Conservation (phyloP, 371 early-diverging fungal species). For the Mucor plumbeus region DNA sequence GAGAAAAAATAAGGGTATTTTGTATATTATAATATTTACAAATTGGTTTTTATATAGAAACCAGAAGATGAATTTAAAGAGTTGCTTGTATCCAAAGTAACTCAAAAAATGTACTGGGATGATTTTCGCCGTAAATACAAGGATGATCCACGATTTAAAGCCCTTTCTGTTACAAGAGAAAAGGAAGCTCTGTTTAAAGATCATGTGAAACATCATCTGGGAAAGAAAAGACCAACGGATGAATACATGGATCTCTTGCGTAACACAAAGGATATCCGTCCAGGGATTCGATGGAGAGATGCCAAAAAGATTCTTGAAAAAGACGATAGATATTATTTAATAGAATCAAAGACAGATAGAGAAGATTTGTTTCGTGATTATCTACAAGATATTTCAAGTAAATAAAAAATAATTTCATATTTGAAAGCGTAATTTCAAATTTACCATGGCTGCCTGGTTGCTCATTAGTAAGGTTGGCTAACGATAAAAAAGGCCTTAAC, state of each 20-base stretch:
- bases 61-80: slow-evolving; percentile 58
- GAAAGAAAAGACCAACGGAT: slow-evolving; percentile 39
- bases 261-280: slow-evolving; percentile 50
- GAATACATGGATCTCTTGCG: slow-evolving; percentile 54
- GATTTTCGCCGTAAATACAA: slow-evolving; percentile 70
- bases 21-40: slow-evolving; percentile 1
- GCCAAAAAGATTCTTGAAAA: slow-evolving; percentile 59
- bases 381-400: slow-evolving; percentile 38
- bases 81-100: slow-evolving; percentile 55
- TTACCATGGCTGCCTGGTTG: neutral
- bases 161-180: slow-evolving; percentile 47
- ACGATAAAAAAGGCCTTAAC: neutral
- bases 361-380: slow-evolving; percentile 71
- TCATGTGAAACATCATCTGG: slow-evolving; percentile 45
- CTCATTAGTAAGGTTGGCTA: no score
- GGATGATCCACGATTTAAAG: slow-evolving; percentile 59
- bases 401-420: neutral
- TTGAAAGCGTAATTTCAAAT: neutral
- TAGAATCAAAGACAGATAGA: slow-evolving; percentile 57
- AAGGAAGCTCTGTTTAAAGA: slow-evolving; percentile 63
- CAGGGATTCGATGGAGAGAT: slow-evolving; percentile 63
- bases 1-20: slow-evolving; percentile 18
- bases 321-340: slow-evolving; percentile 61
- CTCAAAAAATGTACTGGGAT: slow-evolving; percentile 59
- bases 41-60: slow-evolving; percentile 27